Evolutionary conservation across 2,329 filamentous ascomycete species (phyloP).

Genomic region (Ophiostoma pallidulum): DNA sequence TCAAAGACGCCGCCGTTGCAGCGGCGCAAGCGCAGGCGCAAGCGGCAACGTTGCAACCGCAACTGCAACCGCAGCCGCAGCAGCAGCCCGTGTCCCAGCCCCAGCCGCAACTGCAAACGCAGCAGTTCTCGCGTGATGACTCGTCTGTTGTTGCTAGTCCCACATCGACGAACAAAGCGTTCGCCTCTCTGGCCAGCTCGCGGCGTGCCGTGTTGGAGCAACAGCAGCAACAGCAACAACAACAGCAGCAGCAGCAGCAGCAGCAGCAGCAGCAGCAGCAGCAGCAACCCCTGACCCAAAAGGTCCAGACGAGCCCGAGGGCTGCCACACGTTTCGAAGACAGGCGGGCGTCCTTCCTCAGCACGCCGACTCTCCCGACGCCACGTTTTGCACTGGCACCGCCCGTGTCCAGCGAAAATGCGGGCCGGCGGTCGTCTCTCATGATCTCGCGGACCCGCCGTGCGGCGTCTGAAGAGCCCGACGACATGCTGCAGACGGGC

Average conservation of each 20-base stretch:
- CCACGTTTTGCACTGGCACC: conserved; percentile 33
- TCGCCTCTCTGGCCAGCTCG: conserved; percentile 10
- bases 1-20: conserved; percentile 12
- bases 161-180: conserved; percentile 9
- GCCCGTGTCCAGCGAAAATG: conserved; percentile 31
- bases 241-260: too few relatives aligned
- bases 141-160: conserved; percentile 12
- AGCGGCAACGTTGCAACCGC: not conserved
- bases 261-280: too few relatives aligned
- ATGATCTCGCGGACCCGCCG: conserved; percentile 33
- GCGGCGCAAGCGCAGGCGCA: conserved; percentile 1
- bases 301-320: conserved; percentile 28
- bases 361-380: conserved; percentile 35
- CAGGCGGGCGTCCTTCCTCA: conserved; percentile 38
- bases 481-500: conserved; percentile 23
- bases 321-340: conserved; percentile 36
- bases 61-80: not conserved
- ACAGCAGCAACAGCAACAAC: too few relatives aligned
- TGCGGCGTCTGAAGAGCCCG: conserved; percentile 40
- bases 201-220: conserved; percentile 9
- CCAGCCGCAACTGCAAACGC: conserved; percentile 13
- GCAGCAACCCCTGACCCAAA: too few relatives aligned
- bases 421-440: conserved; percentile 45
- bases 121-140: conserved; percentile 17
- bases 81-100: not conserved